Evolutionary conservation across 495 filamentous ascomycete species (phyloP).

Genomic region (Usnea hakonensis): DNA sequence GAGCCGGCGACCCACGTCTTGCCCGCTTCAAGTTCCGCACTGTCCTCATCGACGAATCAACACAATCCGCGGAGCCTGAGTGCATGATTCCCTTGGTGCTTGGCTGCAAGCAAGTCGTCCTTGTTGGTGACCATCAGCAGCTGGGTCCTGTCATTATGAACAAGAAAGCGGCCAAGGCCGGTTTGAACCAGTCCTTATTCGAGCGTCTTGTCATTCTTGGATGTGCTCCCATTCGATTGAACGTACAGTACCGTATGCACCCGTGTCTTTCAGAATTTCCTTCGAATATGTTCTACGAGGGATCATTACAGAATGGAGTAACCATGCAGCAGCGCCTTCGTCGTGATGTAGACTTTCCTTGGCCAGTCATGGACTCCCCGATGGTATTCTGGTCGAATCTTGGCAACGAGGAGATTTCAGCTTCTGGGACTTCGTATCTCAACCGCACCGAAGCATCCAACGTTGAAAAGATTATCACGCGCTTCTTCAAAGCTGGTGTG

Average conservation of each 20-base stretch:
- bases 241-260: constrained; percentile 99
- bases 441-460: constrained; percentile 96
- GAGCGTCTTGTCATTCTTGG: constrained; percentile 91
- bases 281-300: constrained; percentile 99
- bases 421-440: constrained; percentile 94
- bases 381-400: constrained; percentile 99
- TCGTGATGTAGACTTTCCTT: constrained; percentile 95
- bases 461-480: constrained; percentile 95
- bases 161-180: constrained; percentile 98
- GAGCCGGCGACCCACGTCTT: constrained; percentile 90
- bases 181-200: constrained; percentile 94
- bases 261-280: constrained; percentile 96
- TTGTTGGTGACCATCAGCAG: constrained; percentile 98
- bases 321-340: constrained; percentile 81
- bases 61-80: constrained; percentile 97
- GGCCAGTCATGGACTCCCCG: constrained; percentile 86
- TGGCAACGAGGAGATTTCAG: constrained; percentile 95
- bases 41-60: constrained; percentile 95
- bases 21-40: constrained; percentile 97
- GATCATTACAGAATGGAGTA: constrained; percentile 93
- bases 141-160: constrained; percentile 99
- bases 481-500: constrained; percentile 99
- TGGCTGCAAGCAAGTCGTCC: constrained; percentile 95
- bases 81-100: constrained; percentile 98
- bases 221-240: constrained; percentile 86